Evolutionary conservation across 2,329 filamentous ascomycete species (phyloP).

Genomic region (Biscogniauxia marginata): DNA sequence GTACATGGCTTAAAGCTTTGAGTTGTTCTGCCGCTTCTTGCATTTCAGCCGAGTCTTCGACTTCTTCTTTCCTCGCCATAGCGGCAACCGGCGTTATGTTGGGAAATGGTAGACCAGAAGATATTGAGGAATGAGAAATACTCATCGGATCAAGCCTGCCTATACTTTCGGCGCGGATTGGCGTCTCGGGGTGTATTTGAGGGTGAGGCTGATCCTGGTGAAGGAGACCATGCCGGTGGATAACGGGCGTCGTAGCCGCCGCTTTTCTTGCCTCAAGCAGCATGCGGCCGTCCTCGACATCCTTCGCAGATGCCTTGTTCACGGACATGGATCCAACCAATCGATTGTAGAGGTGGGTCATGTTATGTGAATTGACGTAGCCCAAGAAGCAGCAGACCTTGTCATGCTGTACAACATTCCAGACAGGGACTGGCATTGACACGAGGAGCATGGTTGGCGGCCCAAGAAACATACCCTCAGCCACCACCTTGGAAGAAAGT

Average conservation of each 20-base stretch:
- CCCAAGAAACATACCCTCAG: constrained; percentile 67
- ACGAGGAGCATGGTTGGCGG: constrained; percentile 65
- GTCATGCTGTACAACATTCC: constrained; percentile 64
- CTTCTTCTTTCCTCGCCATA: constrained; percentile 44
- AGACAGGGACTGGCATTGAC: constrained; percentile 63
- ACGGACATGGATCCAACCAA: constrained; percentile 50
- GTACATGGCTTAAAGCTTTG: constrained; percentile 63
- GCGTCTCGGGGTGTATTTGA: constrained; percentile 30
- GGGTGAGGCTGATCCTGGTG: constrained; percentile 17
- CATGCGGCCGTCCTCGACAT: constrained; percentile 57
- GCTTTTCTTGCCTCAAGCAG: constrained; percentile 53
- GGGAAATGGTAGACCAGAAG: constrained; percentile 22
- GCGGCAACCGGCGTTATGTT: constrained; percentile 28
- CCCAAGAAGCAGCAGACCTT: constrained; percentile 66
- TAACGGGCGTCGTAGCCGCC: constrained; percentile 37
- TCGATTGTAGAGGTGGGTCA: constrained; percentile 62
- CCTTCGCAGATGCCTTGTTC: constrained; percentile 47
- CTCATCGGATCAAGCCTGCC: constrained; percentile 26
- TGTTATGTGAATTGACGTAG: constrained; percentile 65
- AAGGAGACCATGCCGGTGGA: constrained; percentile 26
- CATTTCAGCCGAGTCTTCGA: constrained; percentile 67
- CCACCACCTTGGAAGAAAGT: constrained; percentile 56
- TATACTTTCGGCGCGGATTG: constrained; percentile 27
- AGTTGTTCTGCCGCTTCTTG: constrained; percentile 66
- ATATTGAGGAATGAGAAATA: constrained; percentile 24